Percentiles rank a stretch among this genome's conserved stretches.
phyloP scores from a whole-genome alignment of 2,329 filamentous ascomycete species.

The Penicillium sp. region DNA sequence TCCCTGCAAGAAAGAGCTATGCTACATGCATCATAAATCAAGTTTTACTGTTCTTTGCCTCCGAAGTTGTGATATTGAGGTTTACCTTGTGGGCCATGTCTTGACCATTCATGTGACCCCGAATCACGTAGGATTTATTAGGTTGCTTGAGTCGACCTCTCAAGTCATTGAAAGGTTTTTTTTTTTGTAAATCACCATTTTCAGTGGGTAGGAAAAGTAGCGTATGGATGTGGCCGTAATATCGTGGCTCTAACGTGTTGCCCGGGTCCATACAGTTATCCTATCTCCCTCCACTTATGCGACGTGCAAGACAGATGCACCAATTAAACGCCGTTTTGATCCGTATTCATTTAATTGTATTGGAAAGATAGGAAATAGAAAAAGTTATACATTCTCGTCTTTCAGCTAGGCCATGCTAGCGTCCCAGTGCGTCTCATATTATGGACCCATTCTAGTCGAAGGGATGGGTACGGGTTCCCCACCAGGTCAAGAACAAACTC shows the following conservation, averaged over 20 bases:
- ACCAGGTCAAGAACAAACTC: conserved; percentile 91
- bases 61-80: too few relatives aligned
- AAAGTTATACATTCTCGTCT: neutral
- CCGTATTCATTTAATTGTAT: neutral
- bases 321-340: neutral
- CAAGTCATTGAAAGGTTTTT: neutral
- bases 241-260: too few relatives aligned
- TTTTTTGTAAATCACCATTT: neutral
- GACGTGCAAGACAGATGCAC: too few relatives aligned
- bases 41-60: neutral
- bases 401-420: neutral
- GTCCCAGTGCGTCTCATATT: neutral
- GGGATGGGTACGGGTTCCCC: conserved; percentile 92
- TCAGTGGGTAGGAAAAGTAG: too few relatives aligned
- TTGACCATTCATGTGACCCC: neutral
- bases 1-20: neutral
- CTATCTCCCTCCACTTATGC: too few relatives aligned
- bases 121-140: neutral
- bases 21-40: neutral
- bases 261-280: too few relatives aligned
- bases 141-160: neutral
- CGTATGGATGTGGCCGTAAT: too few relatives aligned
- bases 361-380: neutral
- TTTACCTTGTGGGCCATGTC: too few relatives aligned
- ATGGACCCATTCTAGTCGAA: conserved; percentile 65